Percentiles rank a stretch among this genome's conserved stretches.
Conservation (phyloP, 2,329 filamentous ascomycete species). For the Clonostachys sp. region DNA sequence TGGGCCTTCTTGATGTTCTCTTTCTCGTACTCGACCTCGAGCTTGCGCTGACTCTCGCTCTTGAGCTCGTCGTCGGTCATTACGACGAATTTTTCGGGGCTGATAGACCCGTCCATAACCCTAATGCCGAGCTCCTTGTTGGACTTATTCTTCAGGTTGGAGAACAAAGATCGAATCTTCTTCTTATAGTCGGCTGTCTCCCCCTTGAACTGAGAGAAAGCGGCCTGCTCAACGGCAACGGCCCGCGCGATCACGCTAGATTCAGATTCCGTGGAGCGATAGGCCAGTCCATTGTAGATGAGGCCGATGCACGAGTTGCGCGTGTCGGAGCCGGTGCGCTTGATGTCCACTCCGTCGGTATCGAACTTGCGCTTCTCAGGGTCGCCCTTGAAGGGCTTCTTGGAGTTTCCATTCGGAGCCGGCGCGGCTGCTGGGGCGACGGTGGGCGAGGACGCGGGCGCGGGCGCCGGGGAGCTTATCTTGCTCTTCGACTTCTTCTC, state of each 20-base stretch:
- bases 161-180: constrained; percentile 89
- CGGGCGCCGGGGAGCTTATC: constrained; percentile 38
- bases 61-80: constrained; percentile 93
- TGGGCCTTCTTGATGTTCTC: constrained; percentile 98
- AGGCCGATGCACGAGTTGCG: constrained; percentile 86
- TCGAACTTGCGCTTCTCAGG: constrained; percentile 79
- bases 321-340: constrained; percentile 66
- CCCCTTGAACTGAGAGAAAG: constrained; percentile 64
- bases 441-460: constrained; percentile 45
- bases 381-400: constrained; percentile 43
- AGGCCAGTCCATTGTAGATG: constrained; percentile 85
- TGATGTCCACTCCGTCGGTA: constrained; percentile 73
- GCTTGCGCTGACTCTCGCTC: constrained; percentile 72
- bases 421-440: constrained; percentile 5
- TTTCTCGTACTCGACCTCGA: constrained; percentile 72
- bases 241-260: constrained; percentile 68
- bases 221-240: constrained; percentile 79
- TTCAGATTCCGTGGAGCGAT: constrained; percentile 64
- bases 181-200: constrained; percentile 73
- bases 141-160: constrained; percentile 90
- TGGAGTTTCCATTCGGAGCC: constrained; percentile 22
- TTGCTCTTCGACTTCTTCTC: constrained; percentile 49
- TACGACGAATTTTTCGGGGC: constrained; percentile 68
- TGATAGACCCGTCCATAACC: constrained; percentile 71
- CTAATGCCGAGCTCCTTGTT: constrained; percentile 73